Percentiles rank a stretch among this genome's conserved stretches.
phyloP scores from a whole-genome alignment of 192 early-diverging fungal genomes.

The Dissophora ornata region DNA sequence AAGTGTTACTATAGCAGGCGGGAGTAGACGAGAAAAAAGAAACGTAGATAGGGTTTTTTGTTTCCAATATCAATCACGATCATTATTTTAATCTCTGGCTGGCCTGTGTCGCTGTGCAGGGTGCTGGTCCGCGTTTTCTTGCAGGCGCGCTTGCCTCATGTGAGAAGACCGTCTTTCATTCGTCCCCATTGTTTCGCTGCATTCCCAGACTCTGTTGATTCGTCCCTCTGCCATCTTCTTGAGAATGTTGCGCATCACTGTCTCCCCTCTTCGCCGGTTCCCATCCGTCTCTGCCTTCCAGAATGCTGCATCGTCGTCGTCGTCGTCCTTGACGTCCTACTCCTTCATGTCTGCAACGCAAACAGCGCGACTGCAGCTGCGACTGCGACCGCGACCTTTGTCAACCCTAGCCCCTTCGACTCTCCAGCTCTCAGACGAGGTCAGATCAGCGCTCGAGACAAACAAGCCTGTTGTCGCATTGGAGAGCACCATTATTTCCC shows the following conservation, averaged over 20 bases:
- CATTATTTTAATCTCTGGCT: background rate
- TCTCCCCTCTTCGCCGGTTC: background rate
- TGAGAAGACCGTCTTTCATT: too few species aligned
- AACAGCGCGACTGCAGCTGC: too few species aligned
- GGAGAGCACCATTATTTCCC: conserved; percentile 96
- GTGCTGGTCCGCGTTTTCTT: too few species aligned
- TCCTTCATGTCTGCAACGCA: background rate
- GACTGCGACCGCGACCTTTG: background rate
- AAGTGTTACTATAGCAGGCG: too few species aligned
- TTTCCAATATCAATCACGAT: conserved; percentile 15
- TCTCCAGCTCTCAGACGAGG: conserved; percentile 53
- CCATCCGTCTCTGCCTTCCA: background rate
- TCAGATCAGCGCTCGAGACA: conserved; percentile 67
- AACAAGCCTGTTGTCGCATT: conserved; percentile 86
- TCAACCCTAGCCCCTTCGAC: conserved; percentile 18
- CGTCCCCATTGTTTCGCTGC: too few species aligned
- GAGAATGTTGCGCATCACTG: background rate
- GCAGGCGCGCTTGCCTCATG: too few species aligned
- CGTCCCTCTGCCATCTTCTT: background rate
- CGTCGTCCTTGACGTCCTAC: too few species aligned
- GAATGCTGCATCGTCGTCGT: background rate
- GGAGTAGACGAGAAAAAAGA: conserved; percentile 13
- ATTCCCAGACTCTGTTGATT: background rate
- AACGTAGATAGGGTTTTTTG: conserved; percentile 43
- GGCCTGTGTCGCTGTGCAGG: too few species aligned